Base-by-base conservation (phyloP, 306 rosid species). In the Herpetospermum pedunculosum region DNA sequence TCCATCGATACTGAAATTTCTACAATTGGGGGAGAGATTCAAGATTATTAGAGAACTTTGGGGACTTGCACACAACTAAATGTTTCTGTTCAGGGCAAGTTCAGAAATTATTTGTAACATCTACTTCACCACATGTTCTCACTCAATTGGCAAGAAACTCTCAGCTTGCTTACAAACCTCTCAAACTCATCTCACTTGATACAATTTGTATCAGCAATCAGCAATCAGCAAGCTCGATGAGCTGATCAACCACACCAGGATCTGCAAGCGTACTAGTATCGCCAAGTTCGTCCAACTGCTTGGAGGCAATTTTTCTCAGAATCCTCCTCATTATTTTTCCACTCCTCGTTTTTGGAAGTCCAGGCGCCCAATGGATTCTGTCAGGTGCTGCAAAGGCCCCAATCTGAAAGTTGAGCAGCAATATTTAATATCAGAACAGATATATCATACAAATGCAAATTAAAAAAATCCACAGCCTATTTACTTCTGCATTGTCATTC, bases 331-430 rank as follows among this genome's bases (percentile, higher is more conserved):
- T 95, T 80, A 95, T 95, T 87, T 95, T 95, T 74, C 99, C 99
- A 32, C 97, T 95, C 83, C 97, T 95, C 12, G 99, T 94, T 86
- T 95, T 95, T 8, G 99, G 99, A 71, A 95, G 99, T 79, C 92
- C 90, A 49, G 97, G 99, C 1, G 97, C 99, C 99, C 99, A 95
- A 76, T 95, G 99, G 77, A 95, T 91, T 84, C 79, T 88, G 81
- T 95, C 97, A 0, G 99, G 99, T 76, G 99, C 95, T 30, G 99
- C 97, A 83, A 95, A 95, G 15, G 97, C 97, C 81, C 99, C 99
- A 41, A 95, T 95, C 97, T 95, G 96, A 81, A 85, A 91, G 50
- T 40, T 80, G 72, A 52, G 77, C 30, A 52, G 77, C 30, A 63
- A 73, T 10, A 18, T 23, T 43, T 68, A 21, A 54, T 37, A 50